Evolutionary conservation across 495 filamentous ascomycete species (phyloP), one percentile per base, ranked within the genome.

Genomic region (Penicillium maclennaniae): DNA sequence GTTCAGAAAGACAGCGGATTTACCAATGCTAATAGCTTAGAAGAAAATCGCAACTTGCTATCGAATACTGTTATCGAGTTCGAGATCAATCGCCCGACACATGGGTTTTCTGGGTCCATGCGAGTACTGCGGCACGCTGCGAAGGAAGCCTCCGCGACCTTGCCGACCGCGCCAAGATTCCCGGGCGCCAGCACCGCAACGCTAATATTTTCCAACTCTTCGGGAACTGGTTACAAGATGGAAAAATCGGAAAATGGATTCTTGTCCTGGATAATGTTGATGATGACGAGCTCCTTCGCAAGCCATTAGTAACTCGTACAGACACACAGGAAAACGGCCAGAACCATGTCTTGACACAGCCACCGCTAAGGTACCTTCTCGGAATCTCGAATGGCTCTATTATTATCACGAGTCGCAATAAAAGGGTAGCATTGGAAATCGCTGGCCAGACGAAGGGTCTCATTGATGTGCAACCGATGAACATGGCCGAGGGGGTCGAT

Each of bases 21-120:
- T 23, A n/a, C 28, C 14, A 46, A 21, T 54, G 31, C 48, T 53
- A 14, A 58, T 40, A n/a, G 27, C 21, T n/a, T 34, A 12, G 17
- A 23, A 31, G 71, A 8, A 74, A 73, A 53, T 62, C 70, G 16
- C 62, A 67, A 27, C 53, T 73, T 40, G 72, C 72, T 6, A 69
- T 75, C 43, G 64, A 77, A 53, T 65, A 73, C 47, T 37, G 51
- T 16, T 75, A 77, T 54, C 62, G 51, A 52, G 49, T 56, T 9
- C 64, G 59, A 58, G 40, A 37, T 0, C 53, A 72, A 31, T 73
- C 59, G 15, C 74, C 70, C 6, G 44, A 68, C 19, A 78, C 68
- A 25, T 76, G 66, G 67, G 69, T 80, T 12, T 76, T 81, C 56
- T 82, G 79, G 77, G 55, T 80, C 3, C 69, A 74, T 54, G 69